Base-by-base conservation (phyloP, 768 basidiomycete genomes). In the Phaffia australis region DNA sequence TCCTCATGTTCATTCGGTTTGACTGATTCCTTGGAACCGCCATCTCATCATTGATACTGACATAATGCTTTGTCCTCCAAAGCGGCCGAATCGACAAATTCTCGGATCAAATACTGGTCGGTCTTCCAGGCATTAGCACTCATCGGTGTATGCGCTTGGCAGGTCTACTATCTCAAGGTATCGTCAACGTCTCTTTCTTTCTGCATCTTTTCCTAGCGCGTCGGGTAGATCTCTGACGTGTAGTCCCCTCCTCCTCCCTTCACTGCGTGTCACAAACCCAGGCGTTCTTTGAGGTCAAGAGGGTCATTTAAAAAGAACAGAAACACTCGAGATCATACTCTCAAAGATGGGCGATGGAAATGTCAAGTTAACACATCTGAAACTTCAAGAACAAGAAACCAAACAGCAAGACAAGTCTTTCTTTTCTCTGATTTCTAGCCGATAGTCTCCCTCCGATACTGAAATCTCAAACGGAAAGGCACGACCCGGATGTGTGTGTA, bases 51-150 rank as follows among this genome's bases (percentile, higher is more conserved):
- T 6, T 27, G 8, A 15, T 48, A 21, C 49, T 35, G 19, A 55
- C 29, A 49, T 9, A 32, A 9, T 56, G 56, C 54, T 29, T 25
- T 9, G 21, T 30, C 50, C 47, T 9, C 3, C 18, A 42, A 66
- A 79, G 79, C 79, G 27, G 78, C 78, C 54, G 79, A 80, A 71
- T 76, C 75, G 14, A 79, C 79, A 23, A 98, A 98, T 75, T 83
- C 87, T 49, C 85, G 95, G 49, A 94, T 99, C 62, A 98, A 97
- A 79, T 98, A 91, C 91, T 99, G 95, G 95, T 93, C 91, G 2
- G 85, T 99, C 69, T 75, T 91, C 8, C 95, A 99, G 76, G 82
- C 87, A 4, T 74, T 88, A 50, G 87, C 98, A 25, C 79, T 98
- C 65, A 87, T 97, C 74, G 80, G 84, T 2, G 87, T 95, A 0